Percentiles rank a stretch among this genome's conserved stretches.
phyloP scores from a whole-genome alignment of 139 green algal species.

The Picochlorum costavermella region DNA sequence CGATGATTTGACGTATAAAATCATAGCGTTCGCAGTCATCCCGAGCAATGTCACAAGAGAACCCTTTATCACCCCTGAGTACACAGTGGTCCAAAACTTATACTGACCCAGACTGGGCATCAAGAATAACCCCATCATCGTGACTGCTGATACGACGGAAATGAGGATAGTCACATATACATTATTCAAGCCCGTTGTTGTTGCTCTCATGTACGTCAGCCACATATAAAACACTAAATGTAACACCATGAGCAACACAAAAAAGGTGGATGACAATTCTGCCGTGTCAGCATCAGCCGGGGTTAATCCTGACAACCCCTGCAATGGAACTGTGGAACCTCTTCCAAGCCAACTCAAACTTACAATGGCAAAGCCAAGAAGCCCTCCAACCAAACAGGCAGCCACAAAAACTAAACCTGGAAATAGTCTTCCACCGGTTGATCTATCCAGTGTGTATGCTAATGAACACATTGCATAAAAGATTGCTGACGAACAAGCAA shows the following conservation, averaged over 20 bases:
- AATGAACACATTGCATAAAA: slow-evolving; percentile 4
- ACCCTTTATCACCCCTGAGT: not conserved
- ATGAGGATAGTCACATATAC: not conserved
- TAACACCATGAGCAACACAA: slow-evolving; percentile 4
- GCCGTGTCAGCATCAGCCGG: not conserved
- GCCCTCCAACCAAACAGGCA: slow-evolving; percentile 1
- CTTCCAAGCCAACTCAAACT: slow-evolving; percentile 4
- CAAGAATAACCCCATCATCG: not conserved
- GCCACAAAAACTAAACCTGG: slow-evolving; percentile 4
- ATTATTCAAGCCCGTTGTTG: slow-evolving; percentile 5
- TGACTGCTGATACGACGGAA: not conserved
- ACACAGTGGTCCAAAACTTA: slow-evolving; percentile 3
- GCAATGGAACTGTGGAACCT: slow-evolving; percentile 3
- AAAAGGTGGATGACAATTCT: slow-evolving; percentile 5
- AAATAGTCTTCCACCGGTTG: slow-evolving; percentile 2
- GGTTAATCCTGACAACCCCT: not conserved
- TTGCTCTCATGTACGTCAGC: slow-evolving; percentile 1
- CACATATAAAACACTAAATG: slow-evolving; percentile 4
- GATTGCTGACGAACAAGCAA: slow-evolving; percentile 1
- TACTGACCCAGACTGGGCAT: not conserved
- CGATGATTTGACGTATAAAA: slow-evolving; percentile 2
- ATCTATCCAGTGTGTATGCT: not conserved
- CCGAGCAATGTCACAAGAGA: slow-evolving; percentile 3
- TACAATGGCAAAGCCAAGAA: not conserved
- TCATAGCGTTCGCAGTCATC: slow-evolving; percentile 1